Evolutionary conservation across 805 yeast species (phyloP).

Genomic region (Wickerhamiella sergipiensis): DNA sequence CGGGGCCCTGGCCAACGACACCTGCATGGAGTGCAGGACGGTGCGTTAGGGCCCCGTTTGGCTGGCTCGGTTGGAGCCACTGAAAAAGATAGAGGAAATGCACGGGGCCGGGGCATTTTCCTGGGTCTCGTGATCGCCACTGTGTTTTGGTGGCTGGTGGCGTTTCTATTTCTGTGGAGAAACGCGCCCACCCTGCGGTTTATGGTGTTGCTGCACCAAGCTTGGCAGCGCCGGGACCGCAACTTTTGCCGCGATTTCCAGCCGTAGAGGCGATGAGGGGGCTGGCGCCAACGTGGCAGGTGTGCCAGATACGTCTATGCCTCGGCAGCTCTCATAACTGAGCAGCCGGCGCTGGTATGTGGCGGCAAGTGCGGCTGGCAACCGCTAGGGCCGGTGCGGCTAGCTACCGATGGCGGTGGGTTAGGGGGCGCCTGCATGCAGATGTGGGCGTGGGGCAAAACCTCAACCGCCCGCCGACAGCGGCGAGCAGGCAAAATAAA

Average conservation of each 20-base stretch:
- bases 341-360: too few species aligned
- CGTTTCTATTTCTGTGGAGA: constrained; percentile 62
- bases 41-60: not conserved
- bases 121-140: constrained; percentile 65
- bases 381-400: too few species aligned
- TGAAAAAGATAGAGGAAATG: too few species aligned
- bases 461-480: too few species aligned
- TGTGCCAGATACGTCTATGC: too few species aligned
- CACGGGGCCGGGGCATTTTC: not conserved
- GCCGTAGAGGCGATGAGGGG: too few species aligned
- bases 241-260: not conserved
- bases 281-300: too few species aligned
- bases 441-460: too few species aligned
- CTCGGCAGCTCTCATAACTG: too few species aligned
- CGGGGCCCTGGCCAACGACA: not conserved
- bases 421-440: too few species aligned
- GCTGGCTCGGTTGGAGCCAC: not conserved
- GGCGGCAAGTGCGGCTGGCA: too few species aligned
- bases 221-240: not conserved
- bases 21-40: not conserved
- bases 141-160: constrained; percentile 96
- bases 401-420: too few species aligned
- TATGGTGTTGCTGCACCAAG: not conserved
- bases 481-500: not conserved
- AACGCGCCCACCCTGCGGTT: not conserved